Base-by-base conservation (phyloP, 176 grass and related monocot species). In the Bothriochloa decipiens region DNA sequence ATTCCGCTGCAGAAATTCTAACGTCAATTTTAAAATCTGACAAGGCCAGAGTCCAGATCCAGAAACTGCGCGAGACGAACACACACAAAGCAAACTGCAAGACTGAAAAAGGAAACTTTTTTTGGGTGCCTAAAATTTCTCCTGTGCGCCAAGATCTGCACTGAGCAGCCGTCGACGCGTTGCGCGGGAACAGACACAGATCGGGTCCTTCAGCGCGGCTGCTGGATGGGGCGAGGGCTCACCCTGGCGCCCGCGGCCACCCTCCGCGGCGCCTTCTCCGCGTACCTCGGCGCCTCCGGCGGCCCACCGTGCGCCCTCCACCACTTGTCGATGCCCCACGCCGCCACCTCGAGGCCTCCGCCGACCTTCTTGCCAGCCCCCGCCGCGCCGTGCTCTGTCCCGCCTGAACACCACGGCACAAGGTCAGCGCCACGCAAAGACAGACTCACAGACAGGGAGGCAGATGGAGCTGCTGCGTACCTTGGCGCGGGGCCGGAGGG, bases 271-370 rank as follows among this genome's bases (percentile, higher is more conserved):
- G 83, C 88, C 73, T 90, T 90, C 67, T 90, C 88, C 36, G 83
- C 83, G 74, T 90, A 86, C 74, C 75, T 86, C 2, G 84, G 84
- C 11, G 64, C 28, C 79, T 83, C 88, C 74, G 84, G 88, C 74
- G 68, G 45, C 27, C 74, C n/a, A 2, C 13, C 49, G 84, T 86
- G 88, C 79, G 60, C 18, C 5, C 67, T 28, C 84, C 80, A 86
- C 88, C 88, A 90, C 88, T 83, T 90, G 57, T 86, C 79, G 74
- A 90, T 90, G 0, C 88, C 88, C 88, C 88, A 90, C 11, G 79
- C 79, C 36, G 58, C 73, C 84, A 86, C 79, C 58, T 83, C 88
- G 0, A 81, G 79, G 7, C 46, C 28, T 47, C 29, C 46, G 0
- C 63, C 49, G n/a, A 12, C 43, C 20, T n/a, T 77, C 66, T 47